Conservation (phyloP, 306 rosid species). For the Gillenia trifoliata region DNA sequence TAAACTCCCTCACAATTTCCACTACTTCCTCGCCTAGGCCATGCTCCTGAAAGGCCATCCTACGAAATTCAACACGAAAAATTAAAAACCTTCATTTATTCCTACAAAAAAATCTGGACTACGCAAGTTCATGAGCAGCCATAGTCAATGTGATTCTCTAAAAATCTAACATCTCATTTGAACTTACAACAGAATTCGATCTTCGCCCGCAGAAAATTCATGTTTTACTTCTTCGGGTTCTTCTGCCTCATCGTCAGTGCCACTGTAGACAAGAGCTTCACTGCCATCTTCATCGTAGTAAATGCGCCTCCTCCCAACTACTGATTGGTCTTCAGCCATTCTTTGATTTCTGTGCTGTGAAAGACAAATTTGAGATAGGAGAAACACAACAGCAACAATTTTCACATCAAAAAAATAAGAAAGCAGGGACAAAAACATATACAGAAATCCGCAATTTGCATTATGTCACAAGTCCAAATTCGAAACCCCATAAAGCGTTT, state of each 20-base stretch:
- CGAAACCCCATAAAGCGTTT: neutral
- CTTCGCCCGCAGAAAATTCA: slow-evolving; percentile 79
- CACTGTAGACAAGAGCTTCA: slow-evolving; percentile 91
- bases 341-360: slow-evolving; percentile 89
- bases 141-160: neutral
- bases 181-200: slow-evolving; percentile 64
- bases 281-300: slow-evolving; percentile 85
- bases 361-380: slow-evolving; percentile 48
- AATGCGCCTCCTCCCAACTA: slow-evolving; percentile 89
- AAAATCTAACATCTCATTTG: slow-evolving; percentile 19
- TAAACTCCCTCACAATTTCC: slow-evolving; percentile 59
- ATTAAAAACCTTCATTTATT: neutral
- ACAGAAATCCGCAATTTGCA: neutral
- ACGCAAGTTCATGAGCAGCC: neutral
- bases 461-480: neutral
- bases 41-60: slow-evolving; percentile 80
- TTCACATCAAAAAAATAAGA: slow-evolving; percentile 1
- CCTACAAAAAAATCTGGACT: neutral
- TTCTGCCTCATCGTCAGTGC: slow-evolving; percentile 83
- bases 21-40: slow-evolving; percentile 69
- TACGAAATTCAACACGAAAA: slow-evolving; percentile 34
- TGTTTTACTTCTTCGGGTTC: slow-evolving; percentile 80
- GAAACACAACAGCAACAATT: slow-evolving; percentile 29
- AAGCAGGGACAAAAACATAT: neutral
- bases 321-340: slow-evolving; percentile 98